These are phyloP conservation scores for Leccinum sublutescens DNA, from an alignment of 768 basidiomycete genomes.

Conservation along the genomic window DNA sequence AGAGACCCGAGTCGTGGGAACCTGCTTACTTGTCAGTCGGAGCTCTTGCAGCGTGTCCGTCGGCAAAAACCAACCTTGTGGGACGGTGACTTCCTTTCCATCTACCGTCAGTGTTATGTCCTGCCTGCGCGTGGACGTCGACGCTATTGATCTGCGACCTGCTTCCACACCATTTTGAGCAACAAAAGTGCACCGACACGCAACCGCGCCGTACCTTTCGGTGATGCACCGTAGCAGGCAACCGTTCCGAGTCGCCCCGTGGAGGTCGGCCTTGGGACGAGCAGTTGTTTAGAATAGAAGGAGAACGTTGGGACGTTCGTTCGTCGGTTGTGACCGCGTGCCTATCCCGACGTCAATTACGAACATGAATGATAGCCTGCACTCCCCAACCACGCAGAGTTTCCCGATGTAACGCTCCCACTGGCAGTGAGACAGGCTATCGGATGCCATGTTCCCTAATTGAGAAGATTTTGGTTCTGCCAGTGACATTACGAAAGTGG, in stretches of 20 bases:
- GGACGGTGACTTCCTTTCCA: conserved; percentile 96
- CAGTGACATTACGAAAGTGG: too few species aligned
- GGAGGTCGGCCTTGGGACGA: conserved; percentile 66
- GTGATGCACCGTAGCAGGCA: conserved; percentile 40
- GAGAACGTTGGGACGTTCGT: not conserved
- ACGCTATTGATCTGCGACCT: conserved; percentile 65
- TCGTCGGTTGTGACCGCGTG: conserved; percentile 19
- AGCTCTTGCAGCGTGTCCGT: conserved; percentile 1
- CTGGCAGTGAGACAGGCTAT: too few species aligned
- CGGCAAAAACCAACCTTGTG: conserved; percentile 69
- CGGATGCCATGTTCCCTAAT: too few species aligned
- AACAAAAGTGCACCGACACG: not conserved
- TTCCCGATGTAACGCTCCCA: too few species aligned
- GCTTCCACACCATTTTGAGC: conserved; percentile 7
- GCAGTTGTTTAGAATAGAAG: conserved; percentile 18
- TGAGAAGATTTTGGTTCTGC: too few species aligned
- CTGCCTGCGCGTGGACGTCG: conserved; percentile 62
- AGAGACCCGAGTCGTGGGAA: conserved; percentile 35
- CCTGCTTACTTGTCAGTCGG: conserved; percentile 42
- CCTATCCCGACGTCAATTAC: conserved; percentile 16
- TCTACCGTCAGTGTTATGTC: conserved; percentile 94
- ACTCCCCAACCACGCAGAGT: too few species aligned
- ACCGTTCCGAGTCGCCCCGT: conserved; percentile 71
- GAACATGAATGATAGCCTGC: too few species aligned
- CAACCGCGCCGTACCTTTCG: conserved; percentile 27